Percentiles rank a stretch among this genome's conserved stretches.
Evolutionary conservation across 257 asterid genomes (phyloP).

Genomic region (Nicotiana otophora): DNA sequence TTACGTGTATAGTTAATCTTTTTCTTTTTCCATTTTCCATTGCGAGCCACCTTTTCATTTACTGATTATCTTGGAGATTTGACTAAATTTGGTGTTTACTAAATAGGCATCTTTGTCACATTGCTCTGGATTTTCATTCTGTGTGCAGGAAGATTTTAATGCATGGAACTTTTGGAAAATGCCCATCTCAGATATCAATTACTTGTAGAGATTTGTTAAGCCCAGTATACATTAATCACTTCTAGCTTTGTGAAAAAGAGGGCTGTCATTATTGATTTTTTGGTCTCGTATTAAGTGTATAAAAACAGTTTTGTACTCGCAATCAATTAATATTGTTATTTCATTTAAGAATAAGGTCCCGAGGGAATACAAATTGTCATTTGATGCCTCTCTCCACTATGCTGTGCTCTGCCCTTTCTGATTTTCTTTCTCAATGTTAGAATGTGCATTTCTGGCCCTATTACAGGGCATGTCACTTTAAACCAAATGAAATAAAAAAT

Average conservation of each 20-base stretch:
- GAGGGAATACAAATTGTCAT: not conserved
- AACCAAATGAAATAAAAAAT: too few relatives aligned
- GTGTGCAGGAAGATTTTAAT: conserved; percentile 71
- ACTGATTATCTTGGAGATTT: not conserved
- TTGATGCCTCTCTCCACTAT: not conserved
- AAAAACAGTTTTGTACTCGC: not conserved
- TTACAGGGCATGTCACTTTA: too few relatives aligned
- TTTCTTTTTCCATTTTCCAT: not conserved
- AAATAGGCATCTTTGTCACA: not conserved
- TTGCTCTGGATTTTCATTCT: not conserved
- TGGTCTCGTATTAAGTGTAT: not conserved
- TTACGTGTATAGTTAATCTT: too few relatives aligned
- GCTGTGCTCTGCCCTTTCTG: not conserved
- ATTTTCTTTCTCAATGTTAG: not conserved
- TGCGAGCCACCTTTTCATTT: not conserved
- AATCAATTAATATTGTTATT: not conserved
- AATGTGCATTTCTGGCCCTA: not conserved
- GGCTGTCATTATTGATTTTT: not conserved
- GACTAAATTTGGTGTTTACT: not conserved
- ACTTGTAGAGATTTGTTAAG: conserved; percentile 27
- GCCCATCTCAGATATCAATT: conserved; percentile 60
- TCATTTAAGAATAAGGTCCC: not conserved
- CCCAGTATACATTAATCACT: not conserved
- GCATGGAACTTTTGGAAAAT: conserved; percentile 90
- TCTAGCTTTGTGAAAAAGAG: not conserved